Evolutionary conservation across 2,329 filamentous ascomycete genomes (phyloP).

Genomic region (Fusarium scirpi): DNA sequence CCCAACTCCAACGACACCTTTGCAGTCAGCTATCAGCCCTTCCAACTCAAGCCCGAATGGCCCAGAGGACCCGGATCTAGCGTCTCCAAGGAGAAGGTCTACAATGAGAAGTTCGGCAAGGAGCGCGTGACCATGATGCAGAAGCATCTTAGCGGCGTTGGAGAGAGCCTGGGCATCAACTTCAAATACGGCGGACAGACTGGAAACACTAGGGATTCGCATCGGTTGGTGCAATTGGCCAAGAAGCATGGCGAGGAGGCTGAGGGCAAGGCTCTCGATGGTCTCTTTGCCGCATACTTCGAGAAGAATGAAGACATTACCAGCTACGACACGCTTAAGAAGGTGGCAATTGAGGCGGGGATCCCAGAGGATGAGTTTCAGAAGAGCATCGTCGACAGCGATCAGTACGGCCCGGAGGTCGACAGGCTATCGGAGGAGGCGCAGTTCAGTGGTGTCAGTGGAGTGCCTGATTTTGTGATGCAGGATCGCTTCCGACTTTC

Average conservation of each 20-base stretch:
- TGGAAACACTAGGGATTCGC: constrained; percentile 83
- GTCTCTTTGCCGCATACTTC: constrained; percentile 59
- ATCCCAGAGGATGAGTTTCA: constrained; percentile 58
- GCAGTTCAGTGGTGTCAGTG: constrained; percentile 60
- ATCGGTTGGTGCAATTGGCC: constrained; percentile 68
- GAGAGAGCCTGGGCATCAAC: constrained; percentile 54
- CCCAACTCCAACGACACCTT: constrained; percentile 69
- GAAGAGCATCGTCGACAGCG: constrained; percentile 55
- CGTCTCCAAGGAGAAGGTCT: constrained; percentile 55
- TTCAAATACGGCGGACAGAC: constrained; percentile 73
- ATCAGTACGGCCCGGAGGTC: constrained; percentile 60
- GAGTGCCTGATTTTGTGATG: constrained; percentile 80
- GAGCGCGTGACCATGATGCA: constrained; percentile 62
- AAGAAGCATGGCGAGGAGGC: constrained; percentile 62
- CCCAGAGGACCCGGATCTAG: constrained; percentile 48
- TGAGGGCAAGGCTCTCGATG: constrained; percentile 68
- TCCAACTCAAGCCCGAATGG: constrained; percentile 56
- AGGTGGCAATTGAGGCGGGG: constrained; percentile 55
- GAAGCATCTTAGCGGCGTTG: constrained; percentile 49
- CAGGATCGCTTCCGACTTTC: constrained; percentile 75
- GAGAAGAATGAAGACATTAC: constrained; percentile 59
- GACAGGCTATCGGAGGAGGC: constrained; percentile 49
- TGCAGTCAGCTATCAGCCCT: constrained; percentile 60
- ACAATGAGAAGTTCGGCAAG: constrained; percentile 68
- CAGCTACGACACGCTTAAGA: constrained; percentile 52